Percentiles rank a stretch among this genome's conserved stretches.
Evolutionary conservation across 208 protist genomes (phyloP).

Genomic region (Leptomonas seymouri): DNA sequence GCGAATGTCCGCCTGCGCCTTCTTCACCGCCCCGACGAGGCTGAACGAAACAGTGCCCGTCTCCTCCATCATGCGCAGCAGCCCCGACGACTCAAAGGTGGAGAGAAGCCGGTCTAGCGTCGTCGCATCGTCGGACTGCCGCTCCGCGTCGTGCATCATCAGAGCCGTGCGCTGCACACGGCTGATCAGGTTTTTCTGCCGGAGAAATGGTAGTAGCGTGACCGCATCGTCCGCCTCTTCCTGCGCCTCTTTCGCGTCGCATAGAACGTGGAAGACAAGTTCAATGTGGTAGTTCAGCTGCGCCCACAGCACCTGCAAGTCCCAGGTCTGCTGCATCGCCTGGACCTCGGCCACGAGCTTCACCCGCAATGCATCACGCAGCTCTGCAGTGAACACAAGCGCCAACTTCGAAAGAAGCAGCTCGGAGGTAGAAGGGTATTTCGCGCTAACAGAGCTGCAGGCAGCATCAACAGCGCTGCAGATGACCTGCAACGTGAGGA

Average conservation of each 20-base stretch:
- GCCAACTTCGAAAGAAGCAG: slow-evolving; percentile 15
- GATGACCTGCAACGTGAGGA: slow-evolving; percentile 24
- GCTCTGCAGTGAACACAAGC: slow-evolving; percentile 14
- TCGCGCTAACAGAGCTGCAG: slow-evolving; percentile 7
- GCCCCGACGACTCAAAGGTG: slow-evolving; percentile 55
- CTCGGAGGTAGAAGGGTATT: slow-evolving; percentile 17
- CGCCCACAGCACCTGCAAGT: slow-evolving; percentile 74
- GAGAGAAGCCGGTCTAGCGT: slow-evolving; percentile 71
- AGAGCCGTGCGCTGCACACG: slow-evolving; percentile 58
- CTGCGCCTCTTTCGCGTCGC: slow-evolving; percentile 69
- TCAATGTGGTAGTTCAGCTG: slow-evolving; percentile 88
- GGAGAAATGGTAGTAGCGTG: slow-evolving; percentile 66
- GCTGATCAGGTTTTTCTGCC: slow-evolving; percentile 51
- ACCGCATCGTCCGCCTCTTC: slow-evolving; percentile 63
- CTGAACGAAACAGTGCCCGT: slow-evolving; percentile 79
- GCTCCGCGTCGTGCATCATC: slow-evolving; percentile 40
- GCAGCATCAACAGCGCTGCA: slow-evolving; percentile 9
- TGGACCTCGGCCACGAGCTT: slow-evolving; percentile 55
- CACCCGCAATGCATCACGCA: slow-evolving; percentile 40
- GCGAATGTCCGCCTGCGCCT: slow-evolving; percentile 52
- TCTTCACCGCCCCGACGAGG: slow-evolving; percentile 71
- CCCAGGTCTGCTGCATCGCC: slow-evolving; percentile 65
- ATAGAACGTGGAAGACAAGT: slow-evolving; percentile 74
- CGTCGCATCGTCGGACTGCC: slow-evolving; percentile 31
- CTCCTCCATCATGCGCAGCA: slow-evolving; percentile 79